These are phyloP conservation scores for Zygosaccharomyces rouxii DNA, from an alignment of 805 yeast species.

Conservation along the genomic window DNA sequence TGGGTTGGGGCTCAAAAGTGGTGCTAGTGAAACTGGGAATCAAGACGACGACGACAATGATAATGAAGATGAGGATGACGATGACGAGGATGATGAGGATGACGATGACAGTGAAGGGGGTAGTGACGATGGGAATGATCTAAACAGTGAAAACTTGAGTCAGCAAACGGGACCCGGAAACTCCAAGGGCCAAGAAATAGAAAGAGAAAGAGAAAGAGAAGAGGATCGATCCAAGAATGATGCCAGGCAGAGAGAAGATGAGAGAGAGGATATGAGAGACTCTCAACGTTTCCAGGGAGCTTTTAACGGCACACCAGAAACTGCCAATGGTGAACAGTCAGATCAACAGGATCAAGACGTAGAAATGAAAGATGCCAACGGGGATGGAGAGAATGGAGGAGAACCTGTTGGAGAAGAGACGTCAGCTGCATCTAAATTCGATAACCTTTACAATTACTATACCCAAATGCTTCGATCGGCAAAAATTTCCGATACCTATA, in stretches of 20 bases:
- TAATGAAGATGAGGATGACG: slow-evolving; percentile 16
- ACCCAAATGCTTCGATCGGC: slow-evolving; percentile 42
- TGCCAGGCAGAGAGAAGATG: slow-evolving; percentile 11
- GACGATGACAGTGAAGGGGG: slow-evolving; percentile 9
- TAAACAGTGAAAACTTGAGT: neutral
- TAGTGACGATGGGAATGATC: neutral
- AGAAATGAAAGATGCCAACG: slow-evolving; percentile 20
- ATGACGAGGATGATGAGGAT: slow-evolving; percentile 22
- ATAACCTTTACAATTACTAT: slow-evolving; percentile 32
- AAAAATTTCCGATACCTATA: slow-evolving; percentile 51
- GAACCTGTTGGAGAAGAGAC: neutral
- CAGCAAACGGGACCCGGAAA: neutral
- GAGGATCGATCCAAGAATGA: slow-evolving; percentile 17
- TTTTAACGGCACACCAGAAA: slow-evolving; percentile 5
- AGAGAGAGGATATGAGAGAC: slow-evolving; percentile 19
- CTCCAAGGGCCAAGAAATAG: slow-evolving; percentile 13
- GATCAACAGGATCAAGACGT: slow-evolving; percentile 23
- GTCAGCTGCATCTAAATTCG: slow-evolving; percentile 15
- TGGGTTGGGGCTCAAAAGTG: slow-evolving; percentile 13
- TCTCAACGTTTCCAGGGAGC: slow-evolving; percentile 25
- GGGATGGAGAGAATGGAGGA: slow-evolving; percentile 9
- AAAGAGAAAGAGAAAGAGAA: slow-evolving; percentile 18
- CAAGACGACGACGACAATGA: slow-evolving; percentile 28
- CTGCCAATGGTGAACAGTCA: slow-evolving; percentile 24
- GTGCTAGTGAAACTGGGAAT: slow-evolving; percentile 15